These are phyloP conservation scores for Leccinellum albellum DNA, from an alignment of 768 basidiomycete species.

Conservation along the genomic window DNA sequence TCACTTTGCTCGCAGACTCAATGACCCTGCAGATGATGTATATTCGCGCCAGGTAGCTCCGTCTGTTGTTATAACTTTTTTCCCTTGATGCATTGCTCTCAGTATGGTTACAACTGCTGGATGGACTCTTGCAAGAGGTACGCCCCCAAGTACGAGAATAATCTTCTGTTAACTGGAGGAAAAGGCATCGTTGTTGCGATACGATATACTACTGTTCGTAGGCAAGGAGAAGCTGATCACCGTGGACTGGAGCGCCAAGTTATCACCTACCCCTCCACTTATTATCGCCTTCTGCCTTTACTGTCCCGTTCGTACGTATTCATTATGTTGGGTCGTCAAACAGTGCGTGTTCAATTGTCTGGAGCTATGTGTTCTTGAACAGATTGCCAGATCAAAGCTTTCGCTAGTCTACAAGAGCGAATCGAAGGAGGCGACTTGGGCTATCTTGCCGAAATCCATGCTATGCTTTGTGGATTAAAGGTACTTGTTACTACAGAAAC, in stretches of 20 bases:
- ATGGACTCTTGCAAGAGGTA: constrained; percentile 66
- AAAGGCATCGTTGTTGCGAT: constrained; percentile 54
- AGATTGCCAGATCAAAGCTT: constrained; percentile 41
- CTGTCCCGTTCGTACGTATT: constrained; percentile 68
- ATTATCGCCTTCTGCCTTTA: constrained; percentile 69
- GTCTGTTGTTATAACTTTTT: neutral
- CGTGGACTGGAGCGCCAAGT: constrained; percentile 62
- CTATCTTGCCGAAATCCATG: constrained; percentile 69
- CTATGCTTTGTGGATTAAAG: constrained; percentile 67
- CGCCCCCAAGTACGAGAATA: neutral
- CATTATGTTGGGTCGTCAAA: constrained; percentile 54
- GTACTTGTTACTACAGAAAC: constrained; percentile 50
- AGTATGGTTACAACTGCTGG: constrained; percentile 66
- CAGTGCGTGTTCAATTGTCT: constrained; percentile 39
- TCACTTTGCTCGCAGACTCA: neutral
- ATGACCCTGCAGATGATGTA: constrained; percentile 56
- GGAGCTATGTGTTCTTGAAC: neutral
- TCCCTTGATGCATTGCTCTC: neutral
- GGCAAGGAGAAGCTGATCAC: constrained; percentile 55
- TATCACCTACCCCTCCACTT: constrained; percentile 68
- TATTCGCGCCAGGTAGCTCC: constrained; percentile 55
- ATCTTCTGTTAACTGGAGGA: constrained; percentile 28
- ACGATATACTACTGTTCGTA: constrained; percentile 67
- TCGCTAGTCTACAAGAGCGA: constrained; percentile 44
- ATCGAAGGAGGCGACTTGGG: constrained; percentile 56